Base-by-base conservation (phyloP, 768 basidiomycete genomes). In the Hortiboletus flavorubellus region DNA sequence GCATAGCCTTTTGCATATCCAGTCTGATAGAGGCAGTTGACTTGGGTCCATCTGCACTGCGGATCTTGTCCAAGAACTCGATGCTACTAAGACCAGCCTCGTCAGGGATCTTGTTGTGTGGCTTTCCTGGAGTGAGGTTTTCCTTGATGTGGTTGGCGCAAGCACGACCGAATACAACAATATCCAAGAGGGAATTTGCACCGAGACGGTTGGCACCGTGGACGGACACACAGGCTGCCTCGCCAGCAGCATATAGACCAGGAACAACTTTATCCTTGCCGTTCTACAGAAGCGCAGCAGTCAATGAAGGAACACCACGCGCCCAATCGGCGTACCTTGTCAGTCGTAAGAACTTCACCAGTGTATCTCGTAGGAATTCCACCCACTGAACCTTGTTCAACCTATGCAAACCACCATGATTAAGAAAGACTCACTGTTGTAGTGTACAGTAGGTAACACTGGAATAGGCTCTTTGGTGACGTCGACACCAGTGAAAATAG, bases 381-480 rank as follows among this genome's bases (percentile, higher is more conserved):
- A 76, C 97, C 97, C 96, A 98, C 94, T 93, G 47, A 37, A 55
- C 26, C 34, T 35, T 16, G 1, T 34, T 71, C 47, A 68, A 35
- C 42, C 16, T 29, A 46, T 53, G 63, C 55, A 52, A 58, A 41
- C 3, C 4, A 0, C 35, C 39, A 42, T 15, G 15, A 18, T 11
- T 15, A 46, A 42, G 9, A 39, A 18, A 45, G 12, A 78, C 92
- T 76, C 73, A 96, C 93, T 94, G 73, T 98, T 98, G 76, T 98
- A 98, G 75, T 98, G 96, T 34, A 97, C 97, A 39, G 97, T 99
- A 31, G 97, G 97, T 59, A 99, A 75, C 29, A 99, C 97, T 37
- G 97, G 97, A 65, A 99, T 99, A 35, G 97, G 97, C 72, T 98
- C 96, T 79, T 99, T 98, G 59, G 97, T 98, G 54, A 99, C 97